Percentiles rank a stretch among this genome's conserved stretches.
Conservation (phyloP, 495 filamentous ascomycete species). For the Barbatosphaeria neglecta region DNA sequence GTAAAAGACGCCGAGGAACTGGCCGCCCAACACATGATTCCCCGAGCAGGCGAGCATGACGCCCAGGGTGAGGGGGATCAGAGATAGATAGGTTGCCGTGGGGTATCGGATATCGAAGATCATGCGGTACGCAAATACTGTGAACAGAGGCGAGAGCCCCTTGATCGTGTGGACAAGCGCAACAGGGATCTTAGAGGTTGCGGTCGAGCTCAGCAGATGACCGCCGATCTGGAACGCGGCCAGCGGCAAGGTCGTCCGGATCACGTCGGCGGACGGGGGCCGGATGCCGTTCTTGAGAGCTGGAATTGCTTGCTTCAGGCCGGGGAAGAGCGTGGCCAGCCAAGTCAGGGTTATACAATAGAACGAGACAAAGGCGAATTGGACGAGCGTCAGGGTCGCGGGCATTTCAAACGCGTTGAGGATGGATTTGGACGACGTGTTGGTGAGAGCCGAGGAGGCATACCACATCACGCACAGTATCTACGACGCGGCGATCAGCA, state of each 20-base stretch:
- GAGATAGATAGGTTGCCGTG: constrained; percentile 77
- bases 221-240: constrained; percentile 88
- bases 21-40: constrained; percentile 58
- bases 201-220: constrained; percentile 85
- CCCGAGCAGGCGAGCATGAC: constrained; percentile 94
- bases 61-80: constrained; percentile 81
- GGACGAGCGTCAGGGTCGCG: constrained; percentile 84
- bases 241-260: constrained; percentile 76
- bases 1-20: constrained; percentile 77
- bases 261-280: constrained; percentile 69
- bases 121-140: constrained; percentile 83
- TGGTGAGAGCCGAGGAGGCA: constrained; percentile 84
- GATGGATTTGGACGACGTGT: constrained; percentile 95
- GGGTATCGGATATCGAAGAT: constrained; percentile 84
- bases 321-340: constrained; percentile 57
- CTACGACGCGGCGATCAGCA: constrained; percentile 33
- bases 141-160: constrained; percentile 94
- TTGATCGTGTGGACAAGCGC: constrained; percentile 98
- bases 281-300: constrained; percentile 74
- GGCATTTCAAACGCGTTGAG: constrained; percentile 87
- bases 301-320: constrained; percentile 55
- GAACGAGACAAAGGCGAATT: constrained; percentile 85
- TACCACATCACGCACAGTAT: constrained; percentile 83
- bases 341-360: constrained; percentile 76
- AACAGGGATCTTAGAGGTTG: constrained; percentile 87